Base-by-base conservation (phyloP, 192 early-diverging fungal genomes). In the Podochytrium sp. region DNA sequence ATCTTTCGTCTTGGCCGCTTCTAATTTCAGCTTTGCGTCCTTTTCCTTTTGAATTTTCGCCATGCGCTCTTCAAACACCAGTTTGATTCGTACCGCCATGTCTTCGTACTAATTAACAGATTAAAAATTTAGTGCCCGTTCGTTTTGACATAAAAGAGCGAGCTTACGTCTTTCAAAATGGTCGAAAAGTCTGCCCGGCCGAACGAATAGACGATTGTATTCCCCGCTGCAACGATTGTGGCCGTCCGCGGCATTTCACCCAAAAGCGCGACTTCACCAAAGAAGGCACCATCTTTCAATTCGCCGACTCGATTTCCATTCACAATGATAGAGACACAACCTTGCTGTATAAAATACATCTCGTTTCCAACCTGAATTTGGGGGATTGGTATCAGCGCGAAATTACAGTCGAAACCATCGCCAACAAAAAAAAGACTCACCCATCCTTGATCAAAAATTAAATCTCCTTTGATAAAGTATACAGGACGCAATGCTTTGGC, bases 331-430 rank as follows among this genome's bases (percentile, higher is more conserved):
- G 80, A 79, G 1, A 86, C 79, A n/a, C 50, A 50, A 1, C 85
- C 85, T 53, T 56, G 68, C 16, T 81, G 50, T 38, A 86, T 83
- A 69, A 86, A 86, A 64, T 79, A 86, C 85, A 86, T 86, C 27
- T 79, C 75, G 65, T 84, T 80, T 53, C 85, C 85, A 57, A 75
- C 65, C 81, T 84, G 18, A 2, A 53, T 32, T 10, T 69, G 47
- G 23, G n/a, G 7, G 25, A 23, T 29, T 49, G 20, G 23, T 16
- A 16, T 66, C 6, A 0, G 0, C 0, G 30, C 14, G 5, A 34
- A 27, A 34, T 0, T 18, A 20, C n/a, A 61, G 16, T 23, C 10
- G 47, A 49, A 66, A 29, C 16, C 12, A 49, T 49, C 47, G 12
- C n/a, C n/a, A 49, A 49, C 12, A 49, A 49, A 49, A 49, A 49